Conservation (phyloP, 2,329 filamentous ascomycete genomes). For the Mycosphaerelloides madeirae region DNA sequence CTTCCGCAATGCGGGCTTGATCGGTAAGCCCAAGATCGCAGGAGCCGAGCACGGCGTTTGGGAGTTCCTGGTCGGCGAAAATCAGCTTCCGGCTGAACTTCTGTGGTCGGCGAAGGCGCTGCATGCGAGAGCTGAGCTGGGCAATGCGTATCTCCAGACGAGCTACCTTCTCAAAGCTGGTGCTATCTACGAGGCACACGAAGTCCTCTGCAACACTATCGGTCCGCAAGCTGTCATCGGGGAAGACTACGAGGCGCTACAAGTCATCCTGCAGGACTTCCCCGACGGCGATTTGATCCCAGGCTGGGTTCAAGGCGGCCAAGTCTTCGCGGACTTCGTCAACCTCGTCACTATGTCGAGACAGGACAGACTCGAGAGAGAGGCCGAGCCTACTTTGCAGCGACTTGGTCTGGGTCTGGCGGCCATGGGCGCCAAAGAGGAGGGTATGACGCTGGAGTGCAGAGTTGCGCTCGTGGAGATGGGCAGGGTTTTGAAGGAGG, state of each 20-base stretch:
- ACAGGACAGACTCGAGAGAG: constrained; percentile 26
- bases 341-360: constrained; percentile 19
- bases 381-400: constrained; percentile 24
- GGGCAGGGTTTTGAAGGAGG: constrained; percentile 65
- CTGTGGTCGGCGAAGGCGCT: constrained; percentile 83
- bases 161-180: constrained; percentile 73
- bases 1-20: constrained; percentile 67
- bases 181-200: constrained; percentile 65
- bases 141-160: constrained; percentile 67
- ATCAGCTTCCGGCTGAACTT: constrained; percentile 71
- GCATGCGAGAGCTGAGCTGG: constrained; percentile 68
- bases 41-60: constrained; percentile 47
- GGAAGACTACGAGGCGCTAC: constrained; percentile 68
- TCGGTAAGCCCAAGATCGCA: constrained; percentile 43
- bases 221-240: constrained; percentile 79
- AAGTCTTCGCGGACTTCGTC: constrained; percentile 56
- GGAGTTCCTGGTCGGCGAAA: constrained; percentile 42
- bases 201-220: constrained; percentile 73
- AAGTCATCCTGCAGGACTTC: constrained; percentile 68
- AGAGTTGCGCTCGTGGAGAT: constrained; percentile 78
- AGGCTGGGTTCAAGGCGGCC: constrained; percentile 74
- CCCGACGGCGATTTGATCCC: constrained; percentile 37
- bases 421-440: constrained; percentile 37
- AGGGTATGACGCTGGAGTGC: constrained; percentile 46
- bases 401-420: constrained; percentile 34